phyloP scores from a whole-genome alignment of 2,329 filamentous ascomycete genomes.

The Ophidiomyces ophidiicola region DNA sequence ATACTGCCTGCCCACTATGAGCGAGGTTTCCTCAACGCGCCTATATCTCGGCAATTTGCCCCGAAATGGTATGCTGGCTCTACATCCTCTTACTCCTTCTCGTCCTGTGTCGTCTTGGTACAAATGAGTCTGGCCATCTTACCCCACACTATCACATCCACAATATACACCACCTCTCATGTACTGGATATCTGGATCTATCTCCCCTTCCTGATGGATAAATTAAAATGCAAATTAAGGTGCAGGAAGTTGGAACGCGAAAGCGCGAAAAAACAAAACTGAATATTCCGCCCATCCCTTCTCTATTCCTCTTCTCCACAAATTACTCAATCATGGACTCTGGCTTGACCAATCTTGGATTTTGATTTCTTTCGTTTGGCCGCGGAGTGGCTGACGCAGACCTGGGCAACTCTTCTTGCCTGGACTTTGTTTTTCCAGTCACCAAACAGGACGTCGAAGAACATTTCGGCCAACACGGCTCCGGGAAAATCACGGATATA shows the following conservation, averaged over 20 bases:
- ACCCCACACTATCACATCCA: constrained; percentile 5
- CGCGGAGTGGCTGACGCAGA: constrained; percentile 23
- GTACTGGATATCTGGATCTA: constrained; percentile 9
- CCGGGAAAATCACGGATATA: constrained; percentile 95
- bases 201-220: background rate
- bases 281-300: background rate
- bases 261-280: background rate
- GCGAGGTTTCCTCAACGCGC: constrained; percentile 84
- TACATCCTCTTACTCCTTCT: constrained; percentile 15
- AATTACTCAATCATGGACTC: constrained; percentile 9
- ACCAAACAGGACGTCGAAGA: constrained; percentile 94
- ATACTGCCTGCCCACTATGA: constrained; percentile 40
- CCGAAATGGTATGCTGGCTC: constrained; percentile 64
- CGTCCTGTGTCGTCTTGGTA: constrained; percentile 14
- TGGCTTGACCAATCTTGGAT: constrained; percentile 16
- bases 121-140: constrained; percentile 11
- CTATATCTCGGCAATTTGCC: constrained; percentile 97
- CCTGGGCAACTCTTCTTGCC: constrained; percentile 22
- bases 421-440: constrained; percentile 46
- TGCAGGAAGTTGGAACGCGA: background rate
- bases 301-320: background rate
- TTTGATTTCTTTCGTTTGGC: constrained; percentile 21
- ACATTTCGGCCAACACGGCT: constrained; percentile 91
- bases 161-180: constrained; percentile 2
- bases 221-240: background rate